A percentile compares a stretch with the other conserved stretches of the same genome.
phyloP scores from a whole-genome alignment of 331 rosid species.

The Acacia pycnantha region DNA sequence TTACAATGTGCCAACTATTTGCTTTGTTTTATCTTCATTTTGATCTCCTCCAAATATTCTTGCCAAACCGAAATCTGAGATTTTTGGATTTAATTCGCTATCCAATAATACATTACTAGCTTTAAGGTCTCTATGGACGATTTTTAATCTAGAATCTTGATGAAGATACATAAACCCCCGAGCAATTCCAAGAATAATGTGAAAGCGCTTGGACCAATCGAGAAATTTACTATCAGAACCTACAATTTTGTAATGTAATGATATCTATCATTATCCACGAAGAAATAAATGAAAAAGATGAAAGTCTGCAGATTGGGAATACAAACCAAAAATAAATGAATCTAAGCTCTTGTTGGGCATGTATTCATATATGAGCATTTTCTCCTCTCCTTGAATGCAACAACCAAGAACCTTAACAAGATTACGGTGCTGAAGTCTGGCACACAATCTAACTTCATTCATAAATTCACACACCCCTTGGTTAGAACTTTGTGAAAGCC shows the following conservation, averaged over 20 bases:
- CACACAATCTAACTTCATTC: constrained; percentile 38
- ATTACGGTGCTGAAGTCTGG: constrained; percentile 48
- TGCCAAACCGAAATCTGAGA: constrained; percentile 48
- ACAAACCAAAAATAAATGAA: constrained; percentile 42
- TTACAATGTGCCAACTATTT: constrained; percentile 35
- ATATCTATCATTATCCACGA: background rate
- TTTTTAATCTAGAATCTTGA: constrained; percentile 48
- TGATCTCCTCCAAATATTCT: constrained; percentile 35
- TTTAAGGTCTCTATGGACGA: constrained; percentile 42
- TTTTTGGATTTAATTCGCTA: constrained; percentile 41
- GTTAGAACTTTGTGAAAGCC: background rate
- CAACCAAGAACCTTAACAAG: constrained; percentile 53
- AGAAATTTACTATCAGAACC: background rate
- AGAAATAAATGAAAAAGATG: background rate
- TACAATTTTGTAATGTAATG: background rate
- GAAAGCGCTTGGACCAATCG: constrained; percentile 38
- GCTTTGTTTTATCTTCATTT: constrained; percentile 34
- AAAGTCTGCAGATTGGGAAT: background rate
- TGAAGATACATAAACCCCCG: constrained; percentile 46
- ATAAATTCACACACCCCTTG: constrained; percentile 30
- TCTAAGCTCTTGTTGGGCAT: constrained; percentile 48
- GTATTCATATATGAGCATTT: constrained; percentile 47
- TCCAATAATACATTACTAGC: constrained; percentile 48
- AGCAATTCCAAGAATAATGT: constrained; percentile 29
- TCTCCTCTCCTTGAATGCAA: constrained; percentile 49